Evolutionary conservation across 345 rosid species (phyloP).

Genomic region (Salix brachista): DNA sequence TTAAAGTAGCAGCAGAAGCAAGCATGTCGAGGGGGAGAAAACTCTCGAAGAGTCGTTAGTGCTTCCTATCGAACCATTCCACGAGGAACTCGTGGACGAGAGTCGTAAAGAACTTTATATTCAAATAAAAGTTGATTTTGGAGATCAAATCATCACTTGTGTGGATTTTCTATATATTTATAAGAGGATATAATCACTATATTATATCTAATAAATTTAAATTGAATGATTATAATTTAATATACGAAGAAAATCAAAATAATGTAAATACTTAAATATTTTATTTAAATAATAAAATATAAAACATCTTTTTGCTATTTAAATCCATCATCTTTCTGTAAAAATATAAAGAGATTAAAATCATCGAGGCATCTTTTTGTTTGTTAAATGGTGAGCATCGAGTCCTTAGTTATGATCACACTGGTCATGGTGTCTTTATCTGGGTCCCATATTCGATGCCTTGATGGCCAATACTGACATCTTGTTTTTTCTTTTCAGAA

Average conservation of each 20-base stretch:
- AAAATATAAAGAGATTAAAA: too few relatives aligned
- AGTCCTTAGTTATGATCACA: not conserved
- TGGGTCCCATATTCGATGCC: slow-evolving; percentile 10
- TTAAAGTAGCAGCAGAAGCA: not conserved
- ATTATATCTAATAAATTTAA: too few relatives aligned
- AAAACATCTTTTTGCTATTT: too few relatives aligned
- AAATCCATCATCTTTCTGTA: too few relatives aligned
- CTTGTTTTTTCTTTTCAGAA: not conserved
- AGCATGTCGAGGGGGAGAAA: not conserved
- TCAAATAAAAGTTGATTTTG: not conserved
- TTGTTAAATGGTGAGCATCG: not conserved
- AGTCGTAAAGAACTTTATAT: not conserved
- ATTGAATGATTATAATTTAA: too few relatives aligned
- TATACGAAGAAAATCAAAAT: too few relatives aligned
- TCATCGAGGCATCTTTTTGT: not conserved
- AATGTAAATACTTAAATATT: too few relatives aligned
- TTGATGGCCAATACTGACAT: not conserved
- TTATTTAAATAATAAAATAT: too few relatives aligned
- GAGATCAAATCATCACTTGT: not conserved
- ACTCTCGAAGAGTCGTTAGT: not conserved
- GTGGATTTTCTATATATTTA: not conserved
- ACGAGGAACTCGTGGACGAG: slow-evolving; percentile 8
- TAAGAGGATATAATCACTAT: too few relatives aligned
- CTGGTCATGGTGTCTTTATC: not conserved
- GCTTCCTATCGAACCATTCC: not conserved